These are phyloP conservation scores for Hymenoscyphus infarciens DNA, from an alignment of 2,329 filamentous ascomycete species.

Conservation along the genomic window DNA sequence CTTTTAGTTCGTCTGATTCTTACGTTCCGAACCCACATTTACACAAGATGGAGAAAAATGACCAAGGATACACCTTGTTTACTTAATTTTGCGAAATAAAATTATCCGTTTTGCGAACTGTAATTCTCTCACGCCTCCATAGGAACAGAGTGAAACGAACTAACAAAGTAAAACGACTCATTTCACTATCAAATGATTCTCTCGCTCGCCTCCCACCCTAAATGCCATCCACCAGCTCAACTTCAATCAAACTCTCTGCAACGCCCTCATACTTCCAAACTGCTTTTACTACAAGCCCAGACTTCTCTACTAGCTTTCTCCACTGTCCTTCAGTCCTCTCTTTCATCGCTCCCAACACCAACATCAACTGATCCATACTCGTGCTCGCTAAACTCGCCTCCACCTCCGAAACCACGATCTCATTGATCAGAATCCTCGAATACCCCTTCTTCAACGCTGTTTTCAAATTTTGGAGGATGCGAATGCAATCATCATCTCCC, in stretches of 20 bases:
- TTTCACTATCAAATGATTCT: background rate
- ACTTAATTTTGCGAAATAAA: too few species aligned
- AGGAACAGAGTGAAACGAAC: background rate
- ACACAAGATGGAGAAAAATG: too few species aligned
- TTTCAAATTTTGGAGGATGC: slow-evolving; percentile 21
- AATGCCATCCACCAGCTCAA: background rate
- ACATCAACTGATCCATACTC: slow-evolving; percentile 37
- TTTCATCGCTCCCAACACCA: slow-evolving; percentile 28
- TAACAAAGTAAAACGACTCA: background rate
- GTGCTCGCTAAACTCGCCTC: slow-evolving; percentile 34
- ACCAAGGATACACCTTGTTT: too few species aligned
- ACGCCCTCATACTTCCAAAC: slow-evolving; percentile 7
- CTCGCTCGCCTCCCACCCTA: background rate
- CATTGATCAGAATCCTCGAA: slow-evolving; percentile 30
- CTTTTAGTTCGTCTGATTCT: too few species aligned
- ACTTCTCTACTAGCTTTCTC: slow-evolving; percentile 9
- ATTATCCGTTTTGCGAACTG: too few species aligned
- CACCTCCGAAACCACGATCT: slow-evolving; percentile 36
- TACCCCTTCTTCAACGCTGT: slow-evolving; percentile 31
- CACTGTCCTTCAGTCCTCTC: slow-evolving; percentile 16
- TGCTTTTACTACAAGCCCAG: slow-evolving; percentile 9
- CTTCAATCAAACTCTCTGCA: slow-evolving; percentile 12
- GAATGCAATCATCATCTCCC: too few species aligned
- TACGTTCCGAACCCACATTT: too few species aligned
- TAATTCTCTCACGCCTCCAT: too few species aligned